Evolutionary conservation across 2,329 filamentous ascomycete species (phyloP), one percentile per base, ranked within the genome.

Genomic region (Botryosphaeria agaves): DNA sequence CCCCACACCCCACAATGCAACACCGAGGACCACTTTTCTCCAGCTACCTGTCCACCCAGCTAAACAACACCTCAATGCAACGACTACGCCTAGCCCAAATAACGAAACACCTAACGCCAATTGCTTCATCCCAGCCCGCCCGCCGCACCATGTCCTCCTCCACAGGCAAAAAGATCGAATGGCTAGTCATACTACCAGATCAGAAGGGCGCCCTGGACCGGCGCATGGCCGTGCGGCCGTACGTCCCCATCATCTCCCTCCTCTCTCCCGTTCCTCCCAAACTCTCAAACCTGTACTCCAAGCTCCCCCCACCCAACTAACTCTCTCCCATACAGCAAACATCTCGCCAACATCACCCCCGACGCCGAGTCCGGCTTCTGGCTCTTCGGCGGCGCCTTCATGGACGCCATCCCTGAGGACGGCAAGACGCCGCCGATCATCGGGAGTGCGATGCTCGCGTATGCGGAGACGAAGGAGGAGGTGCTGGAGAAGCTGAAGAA

Each of bases 381-480:
- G 45, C 72, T 76, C 46, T 65, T 75, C 47, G 79, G 78, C 41
- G 79, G 79, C 25, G 78, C 76, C 14, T 59, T 76, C 31, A 57
- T 87, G 5, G 66, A 77, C 25, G 64, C 70, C 6, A 64, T 76
- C 20, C 76, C 79, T 19, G 60, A 67, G 5, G 69, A 76, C 31
- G 68, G 66, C 34, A 64, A 76, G 15, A 67, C 64, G 14, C 66
- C 71, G 26, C 72, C 77, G 47, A 83, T 89, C 56, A 69, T 71
- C 38, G 83, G 82, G 25, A 83, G 76, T 48, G 69, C 73, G 12
- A 57, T 89, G 45, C 61, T 91, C 17, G 59, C 70, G 23, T 52
- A 68, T 18, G 82, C 78, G 5, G 66, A 70, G 37, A 73, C 65
- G 6, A 71, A 66, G 42, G 76, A 84, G 38, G 76, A 83, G 48